These are phyloP conservation scores for Tuber melanosporum DNA, from an alignment of 495 filamentous ascomycete genomes.

Conservation along the genomic window DNA sequence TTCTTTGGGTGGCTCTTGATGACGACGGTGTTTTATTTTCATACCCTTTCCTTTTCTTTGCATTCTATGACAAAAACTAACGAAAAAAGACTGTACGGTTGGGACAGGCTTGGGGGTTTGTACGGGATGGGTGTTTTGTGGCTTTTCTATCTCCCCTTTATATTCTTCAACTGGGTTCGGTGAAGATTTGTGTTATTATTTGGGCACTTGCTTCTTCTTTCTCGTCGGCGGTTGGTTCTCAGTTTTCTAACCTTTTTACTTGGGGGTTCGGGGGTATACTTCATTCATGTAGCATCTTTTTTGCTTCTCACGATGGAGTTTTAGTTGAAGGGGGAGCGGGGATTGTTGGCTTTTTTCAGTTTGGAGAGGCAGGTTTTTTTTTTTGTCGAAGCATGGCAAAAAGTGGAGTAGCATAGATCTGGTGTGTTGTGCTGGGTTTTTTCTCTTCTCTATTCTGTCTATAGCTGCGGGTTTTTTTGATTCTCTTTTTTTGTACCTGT, in stretches of 20 bases:
- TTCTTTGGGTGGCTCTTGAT: neutral
- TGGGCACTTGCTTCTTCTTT: neutral
- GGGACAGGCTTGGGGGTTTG: constrained; percentile 1
- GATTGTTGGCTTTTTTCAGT: neutral
- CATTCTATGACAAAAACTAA: constrained; percentile 5
- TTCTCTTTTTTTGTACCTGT: constrained; percentile 2
- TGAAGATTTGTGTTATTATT: constrained; percentile 5
- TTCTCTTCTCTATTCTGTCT: constrained; percentile 4
- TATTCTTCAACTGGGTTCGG: neutral
- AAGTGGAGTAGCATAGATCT: constrained; percentile 3
- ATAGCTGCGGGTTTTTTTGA: constrained; percentile 3
- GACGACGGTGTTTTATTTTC: neutral
- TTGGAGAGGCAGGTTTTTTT: neutral
- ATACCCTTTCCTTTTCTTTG: neutral
- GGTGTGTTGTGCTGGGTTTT: constrained; percentile 1
- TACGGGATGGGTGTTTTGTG: neutral
- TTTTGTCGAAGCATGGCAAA: constrained; percentile 1
- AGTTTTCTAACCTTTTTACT: neutral
- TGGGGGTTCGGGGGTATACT: neutral
- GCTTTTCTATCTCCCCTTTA: neutral
- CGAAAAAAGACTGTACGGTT: constrained; percentile 7
- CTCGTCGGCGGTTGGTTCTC: neutral
- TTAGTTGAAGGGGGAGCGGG: neutral
- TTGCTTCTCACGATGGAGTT: constrained; percentile 2
- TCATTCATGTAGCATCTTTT: constrained; percentile 3